Percentiles rank a stretch among this genome's conserved stretches.
Evolutionary conservation across 169 alveolate species (phyloP).

Genomic region (Plasmodium ovale): DNA sequence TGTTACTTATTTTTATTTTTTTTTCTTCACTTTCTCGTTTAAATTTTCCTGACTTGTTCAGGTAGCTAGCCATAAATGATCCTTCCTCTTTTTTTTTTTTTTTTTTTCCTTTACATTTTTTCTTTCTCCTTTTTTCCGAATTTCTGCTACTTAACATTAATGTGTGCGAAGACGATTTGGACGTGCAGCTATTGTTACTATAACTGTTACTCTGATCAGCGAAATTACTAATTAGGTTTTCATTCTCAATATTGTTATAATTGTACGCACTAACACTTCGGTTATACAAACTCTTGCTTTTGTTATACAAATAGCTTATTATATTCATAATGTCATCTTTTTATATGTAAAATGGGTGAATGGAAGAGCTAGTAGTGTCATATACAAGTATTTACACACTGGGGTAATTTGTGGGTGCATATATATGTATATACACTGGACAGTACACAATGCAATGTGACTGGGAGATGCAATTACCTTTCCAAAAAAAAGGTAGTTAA

Average conservation of each 20-base stretch:
- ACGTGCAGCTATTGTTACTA: constrained; percentile 26
- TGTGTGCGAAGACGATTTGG: constrained; percentile 25
- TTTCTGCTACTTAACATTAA: constrained; percentile 7
- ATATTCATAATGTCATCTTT: constrained; percentile 74
- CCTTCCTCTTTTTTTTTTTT: background rate
- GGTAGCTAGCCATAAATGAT: background rate
- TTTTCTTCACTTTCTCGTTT: background rate
- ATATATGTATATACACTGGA: background rate
- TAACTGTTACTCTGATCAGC: constrained; percentile 22
- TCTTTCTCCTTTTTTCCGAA: background rate
- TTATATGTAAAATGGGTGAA: background rate
- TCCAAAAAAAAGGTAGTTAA: too few relatives aligned
- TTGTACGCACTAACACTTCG: constrained; percentile 39
- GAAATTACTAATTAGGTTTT: constrained; percentile 55
- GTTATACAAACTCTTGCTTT: constrained; percentile 69
- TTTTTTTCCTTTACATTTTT: background rate
- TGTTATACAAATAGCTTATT: constrained; percentile 63
- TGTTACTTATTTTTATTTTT: background rate
- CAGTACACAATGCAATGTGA: too few relatives aligned
- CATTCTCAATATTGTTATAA: constrained; percentile 71
- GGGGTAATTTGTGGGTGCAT: background rate
- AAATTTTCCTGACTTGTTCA: constrained; percentile 11
- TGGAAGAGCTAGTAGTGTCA: too few relatives aligned
- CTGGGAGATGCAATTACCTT: too few relatives aligned
- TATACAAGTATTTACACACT: background rate